A percentile compares a stretch with the other conserved stretches of the same genome.
These are phyloP conservation scores for Dictyophora rubrovolvata DNA, from an alignment of 768 basidiomycete species.

Conservation along the genomic window DNA sequence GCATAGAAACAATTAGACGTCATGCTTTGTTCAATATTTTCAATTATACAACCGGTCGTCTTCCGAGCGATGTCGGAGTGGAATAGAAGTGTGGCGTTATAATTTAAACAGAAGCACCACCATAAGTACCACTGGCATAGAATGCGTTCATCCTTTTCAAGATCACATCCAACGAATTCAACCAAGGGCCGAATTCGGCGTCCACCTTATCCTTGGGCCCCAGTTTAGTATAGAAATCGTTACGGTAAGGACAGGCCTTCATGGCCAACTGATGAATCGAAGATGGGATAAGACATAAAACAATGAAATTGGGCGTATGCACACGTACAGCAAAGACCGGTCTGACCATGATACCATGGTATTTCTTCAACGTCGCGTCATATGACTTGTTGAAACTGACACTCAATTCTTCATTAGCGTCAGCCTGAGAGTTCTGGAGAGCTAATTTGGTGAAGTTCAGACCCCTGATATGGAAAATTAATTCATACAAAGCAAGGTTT, in stretches of 20 bases:
- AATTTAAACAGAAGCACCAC: background rate
- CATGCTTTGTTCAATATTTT: too few species aligned
- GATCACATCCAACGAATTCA: conserved; percentile 39
- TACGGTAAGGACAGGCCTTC: conserved; percentile 57
- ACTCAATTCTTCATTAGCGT: conserved; percentile 57
- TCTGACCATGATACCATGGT: conserved; percentile 68
- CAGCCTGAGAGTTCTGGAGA: conserved; percentile 58
- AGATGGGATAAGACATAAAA: background rate
- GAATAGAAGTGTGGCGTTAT: too few species aligned
- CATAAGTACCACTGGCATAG: conserved; percentile 31
- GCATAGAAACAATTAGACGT: too few species aligned
- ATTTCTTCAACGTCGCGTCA: conserved; percentile 68
- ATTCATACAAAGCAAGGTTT: background rate
- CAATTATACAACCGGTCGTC: too few species aligned
- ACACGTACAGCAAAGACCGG: conserved; percentile 43
- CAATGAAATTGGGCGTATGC: background rate
- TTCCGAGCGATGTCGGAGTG: too few species aligned
- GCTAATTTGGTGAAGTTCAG: conserved; percentile 82
- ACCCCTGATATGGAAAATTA: conserved; percentile 38
- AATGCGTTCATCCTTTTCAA: conserved; percentile 38
- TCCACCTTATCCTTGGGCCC: conserved; percentile 33
- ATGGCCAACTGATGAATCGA: conserved; percentile 43
- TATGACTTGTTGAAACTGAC: conserved; percentile 75
- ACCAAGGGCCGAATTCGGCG: conserved; percentile 41
- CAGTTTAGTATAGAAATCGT: conserved; percentile 47